Percentiles rank a stretch among this genome's conserved stretches.
Evolutionary conservation across 2,329 filamentous ascomycete genomes (phyloP).

Genomic region (Xylogone sp.): DNA sequence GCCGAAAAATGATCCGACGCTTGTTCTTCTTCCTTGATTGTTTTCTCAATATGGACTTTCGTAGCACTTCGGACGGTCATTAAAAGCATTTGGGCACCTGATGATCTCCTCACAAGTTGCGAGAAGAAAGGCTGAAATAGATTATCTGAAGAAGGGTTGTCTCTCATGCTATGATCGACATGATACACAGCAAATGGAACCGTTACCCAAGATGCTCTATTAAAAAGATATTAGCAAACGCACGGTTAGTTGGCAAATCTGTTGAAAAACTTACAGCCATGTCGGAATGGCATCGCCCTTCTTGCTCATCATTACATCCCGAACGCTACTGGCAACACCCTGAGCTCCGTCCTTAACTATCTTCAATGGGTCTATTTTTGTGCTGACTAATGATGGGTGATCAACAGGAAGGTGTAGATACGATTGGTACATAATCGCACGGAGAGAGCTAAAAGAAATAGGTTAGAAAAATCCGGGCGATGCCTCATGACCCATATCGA

Average conservation of each 20-base stretch:
- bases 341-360: conserved; percentile 9
- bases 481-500: too few relatives aligned
- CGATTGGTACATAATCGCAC: conserved; percentile 7
- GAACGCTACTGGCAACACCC: conserved; percentile 5
- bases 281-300: conserved; percentile 10
- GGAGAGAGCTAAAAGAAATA: conserved; percentile 2
- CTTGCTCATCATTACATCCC: conserved; percentile 7
- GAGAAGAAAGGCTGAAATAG: conserved; percentile 8
- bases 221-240: too few relatives aligned
- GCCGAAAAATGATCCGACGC: neutral
- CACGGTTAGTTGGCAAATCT: too few relatives aligned
- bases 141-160: conserved; percentile 4
- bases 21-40: neutral
- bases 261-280: conserved; percentile 3
- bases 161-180: conserved; percentile 5
- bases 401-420: conserved; percentile 8
- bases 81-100: conserved; percentile 7
- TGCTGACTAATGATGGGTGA: conserved; percentile 1
- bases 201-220: conserved; percentile 4
- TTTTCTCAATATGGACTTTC: conserved; percentile 5
- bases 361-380: conserved; percentile 6
- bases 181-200: conserved; percentile 9
- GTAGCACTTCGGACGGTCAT: conserved; percentile 6
- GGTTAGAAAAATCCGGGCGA: too few relatives aligned
- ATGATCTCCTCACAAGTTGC: conserved; percentile 5